These are phyloP conservation scores for Mycena rebaudengoi DNA, from an alignment of 768 basidiomycete species.

Conservation along the genomic window DNA sequence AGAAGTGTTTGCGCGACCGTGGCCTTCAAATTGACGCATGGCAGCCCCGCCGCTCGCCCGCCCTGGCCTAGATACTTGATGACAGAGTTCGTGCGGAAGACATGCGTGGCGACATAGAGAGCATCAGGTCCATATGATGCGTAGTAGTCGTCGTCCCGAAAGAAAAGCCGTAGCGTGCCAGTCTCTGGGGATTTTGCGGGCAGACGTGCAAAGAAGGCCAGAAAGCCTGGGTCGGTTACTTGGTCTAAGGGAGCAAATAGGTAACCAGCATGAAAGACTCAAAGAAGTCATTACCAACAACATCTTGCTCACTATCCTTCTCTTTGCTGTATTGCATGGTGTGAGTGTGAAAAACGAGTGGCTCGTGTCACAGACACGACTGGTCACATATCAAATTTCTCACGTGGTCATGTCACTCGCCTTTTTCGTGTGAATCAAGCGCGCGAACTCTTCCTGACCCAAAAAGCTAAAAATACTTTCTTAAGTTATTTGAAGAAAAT, in stretches of 20 bases:
- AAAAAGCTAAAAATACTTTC: too few relatives aligned
- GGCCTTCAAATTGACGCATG: constrained; percentile 80
- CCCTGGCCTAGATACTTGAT: constrained; percentile 87
- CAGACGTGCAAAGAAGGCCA: constrained; percentile 70
- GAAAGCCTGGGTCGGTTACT: constrained; percentile 80
- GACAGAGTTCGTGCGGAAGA: constrained; percentile 89
- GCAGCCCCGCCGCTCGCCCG: constrained; percentile 66
- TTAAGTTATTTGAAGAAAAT: too few relatives aligned
- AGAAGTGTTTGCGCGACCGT: constrained; percentile 84
- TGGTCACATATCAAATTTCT: too few relatives aligned
- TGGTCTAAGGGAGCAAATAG: too few relatives aligned
- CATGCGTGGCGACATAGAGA: constrained; percentile 82
- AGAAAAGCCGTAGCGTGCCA: constrained; percentile 90
- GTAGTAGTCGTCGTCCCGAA: constrained; percentile 75
- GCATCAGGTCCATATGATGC: constrained; percentile 92
- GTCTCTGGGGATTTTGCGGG: constrained; percentile 74
- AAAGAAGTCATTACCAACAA: not conserved
- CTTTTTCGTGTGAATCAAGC: too few relatives aligned
- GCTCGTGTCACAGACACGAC: not conserved
- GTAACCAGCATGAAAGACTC: too few relatives aligned
- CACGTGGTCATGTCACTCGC: too few relatives aligned
- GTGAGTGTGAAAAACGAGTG: not conserved
- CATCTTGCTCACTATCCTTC: constrained; percentile 52
- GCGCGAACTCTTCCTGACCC: too few relatives aligned
- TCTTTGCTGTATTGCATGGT: constrained; percentile 55